These are phyloP conservation scores for Pistacia atlantica DNA, from an alignment of 345 rosid genomes.

Conservation along the genomic window DNA sequence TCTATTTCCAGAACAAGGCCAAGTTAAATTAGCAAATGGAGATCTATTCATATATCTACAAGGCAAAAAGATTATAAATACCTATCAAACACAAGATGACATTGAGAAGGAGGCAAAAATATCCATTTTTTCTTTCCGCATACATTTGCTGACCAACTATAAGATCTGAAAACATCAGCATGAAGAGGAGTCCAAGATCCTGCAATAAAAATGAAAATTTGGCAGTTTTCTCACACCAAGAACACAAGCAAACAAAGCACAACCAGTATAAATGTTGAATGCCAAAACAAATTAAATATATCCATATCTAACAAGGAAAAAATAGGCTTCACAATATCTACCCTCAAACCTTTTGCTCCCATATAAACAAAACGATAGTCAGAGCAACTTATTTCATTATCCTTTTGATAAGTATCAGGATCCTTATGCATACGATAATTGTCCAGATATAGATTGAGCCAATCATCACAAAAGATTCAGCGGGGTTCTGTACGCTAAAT, in stretches of 20 bases:
- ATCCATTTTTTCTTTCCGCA: conserved; percentile 91
- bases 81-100: conserved; percentile 83
- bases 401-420: conserved; percentile 46
- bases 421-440: conserved; percentile 66
- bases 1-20: neutral
- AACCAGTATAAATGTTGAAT: neutral
- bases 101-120: conserved; percentile 71
- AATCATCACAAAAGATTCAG: conserved; percentile 68
- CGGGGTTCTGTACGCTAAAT: conserved; percentile 72
- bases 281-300: conserved; percentile 4
- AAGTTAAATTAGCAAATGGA: neutral
- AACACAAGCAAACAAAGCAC: conserved; percentile 24
- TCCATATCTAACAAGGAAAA: conserved; percentile 13
- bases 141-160: conserved; percentile 93
- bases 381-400: conserved; percentile 72
- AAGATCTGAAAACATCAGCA: conserved; percentile 95
- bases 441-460: conserved; percentile 89
- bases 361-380: conserved; percentile 96
- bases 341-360: conserved; percentile 85
- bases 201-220: conserved; percentile 35
- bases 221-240: conserved; percentile 19
- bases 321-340: conserved; percentile 1
- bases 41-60: neutral
- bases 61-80: conserved; percentile 20
- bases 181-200: conserved; percentile 99